Evolutionary conservation across 805 yeast genomes (phyloP), one percentile per base, ranked within the genome.

Genomic region (Hermanozyma aechmeae): DNA sequence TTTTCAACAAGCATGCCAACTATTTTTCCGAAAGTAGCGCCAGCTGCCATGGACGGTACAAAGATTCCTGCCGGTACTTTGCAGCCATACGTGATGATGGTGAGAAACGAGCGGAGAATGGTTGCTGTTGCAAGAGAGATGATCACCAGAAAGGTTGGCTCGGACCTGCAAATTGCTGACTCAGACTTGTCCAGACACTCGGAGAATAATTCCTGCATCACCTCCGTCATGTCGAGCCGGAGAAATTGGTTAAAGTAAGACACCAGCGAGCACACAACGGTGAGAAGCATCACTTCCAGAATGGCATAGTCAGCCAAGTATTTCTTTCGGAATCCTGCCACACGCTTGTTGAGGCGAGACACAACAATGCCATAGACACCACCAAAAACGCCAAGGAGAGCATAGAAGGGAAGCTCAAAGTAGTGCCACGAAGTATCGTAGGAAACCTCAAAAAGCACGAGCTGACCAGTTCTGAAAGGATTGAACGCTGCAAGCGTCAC

Each of bases 61-160:
- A 92, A 80, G 5, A 89, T 84, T 11, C 98, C 98, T n/a, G 96
- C 94, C 0, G 98, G 98, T 0, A 89, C 87, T 53, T 80, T 85
- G 37, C 86, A 77, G 3, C 96, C 96, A 51, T 93, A 92, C 0
- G 97, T 80, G 11, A 92, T 64, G 16, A 86, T 71, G 16, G 92
- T 83, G 28, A 92, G 64, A 0, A 67, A 38, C 59, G 78, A 73
- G 32, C 98, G 65, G 4, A 84, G 56, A 0, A 75, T 38, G 0
- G 95, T 80, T 0, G 96, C 96, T 29, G 72, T 60, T 0, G 69
- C 30, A 13, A 92, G 62, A 0, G 87, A 68, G 10, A 5, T 5
- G 13, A 20, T 13, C 1, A 65, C 38, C 3, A 82, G 43, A 3
- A 73, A 53, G 12, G 41, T 44, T 3, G 53, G 43, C n/a, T 26